A percentile compares a stretch with the other conserved stretches of the same genome.
Conservation (phyloP, 2,329 filamentous ascomycete genomes). For the Aquanectria penicillioides region DNA sequence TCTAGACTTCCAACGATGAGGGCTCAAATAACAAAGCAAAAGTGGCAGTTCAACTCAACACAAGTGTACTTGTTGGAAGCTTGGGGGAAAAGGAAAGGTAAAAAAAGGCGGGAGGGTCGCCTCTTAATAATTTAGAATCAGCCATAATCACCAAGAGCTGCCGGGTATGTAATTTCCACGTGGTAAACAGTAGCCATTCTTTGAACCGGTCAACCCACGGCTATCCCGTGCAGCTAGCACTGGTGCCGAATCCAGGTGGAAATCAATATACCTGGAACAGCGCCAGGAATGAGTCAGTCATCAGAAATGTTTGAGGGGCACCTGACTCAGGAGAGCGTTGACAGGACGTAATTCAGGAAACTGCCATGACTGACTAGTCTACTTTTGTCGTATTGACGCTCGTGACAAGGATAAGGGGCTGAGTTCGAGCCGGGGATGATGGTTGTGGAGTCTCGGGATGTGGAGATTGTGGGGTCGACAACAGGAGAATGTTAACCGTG, state of each 20-base stretch:
- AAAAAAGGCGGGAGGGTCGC: background rate
- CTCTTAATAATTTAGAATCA: background rate
- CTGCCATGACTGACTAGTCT: background rate
- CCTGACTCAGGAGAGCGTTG: background rate
- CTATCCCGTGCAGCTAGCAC: background rate
- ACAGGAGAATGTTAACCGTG: too few relatives aligned
- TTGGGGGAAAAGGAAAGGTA: background rate
- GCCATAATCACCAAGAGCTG: background rate
- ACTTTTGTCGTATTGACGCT: too few relatives aligned
- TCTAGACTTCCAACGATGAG: background rate
- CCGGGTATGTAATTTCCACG: constrained; percentile 11
- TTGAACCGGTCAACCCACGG: constrained; percentile 19
- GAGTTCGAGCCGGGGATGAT: too few relatives aligned
- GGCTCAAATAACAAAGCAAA: background rate
- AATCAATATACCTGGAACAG: background rate
- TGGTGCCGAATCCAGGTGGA: too few relatives aligned
- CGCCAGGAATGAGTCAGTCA: background rate
- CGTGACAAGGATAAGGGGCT: too few relatives aligned
- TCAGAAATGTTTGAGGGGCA: background rate
- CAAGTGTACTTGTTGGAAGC: too few relatives aligned
- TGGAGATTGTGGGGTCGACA: too few relatives aligned
- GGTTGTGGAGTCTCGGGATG: too few relatives aligned
- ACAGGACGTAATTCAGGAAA: background rate
- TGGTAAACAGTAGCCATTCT: constrained; percentile 10
- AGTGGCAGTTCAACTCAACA: too few relatives aligned